Conservation (phyloP, 345 rosid genomes). For the Bruguiera sexangula region DNA sequence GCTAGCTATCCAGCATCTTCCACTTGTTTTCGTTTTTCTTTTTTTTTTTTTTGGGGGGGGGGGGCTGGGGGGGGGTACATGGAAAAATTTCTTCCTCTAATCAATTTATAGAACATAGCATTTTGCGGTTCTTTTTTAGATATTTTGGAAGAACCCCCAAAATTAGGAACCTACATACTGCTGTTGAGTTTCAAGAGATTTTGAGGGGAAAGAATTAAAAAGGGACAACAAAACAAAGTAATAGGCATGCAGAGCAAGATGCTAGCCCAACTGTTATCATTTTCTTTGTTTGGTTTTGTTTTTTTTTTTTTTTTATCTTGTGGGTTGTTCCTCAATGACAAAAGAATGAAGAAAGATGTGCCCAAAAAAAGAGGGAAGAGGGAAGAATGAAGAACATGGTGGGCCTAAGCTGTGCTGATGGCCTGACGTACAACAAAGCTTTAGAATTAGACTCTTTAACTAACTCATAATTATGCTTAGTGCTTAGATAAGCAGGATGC, state of each 20-base stretch:
- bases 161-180: too few relatives aligned
- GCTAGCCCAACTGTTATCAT: neutral
- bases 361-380: neutral
- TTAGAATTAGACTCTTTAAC: conserved; percentile 42
- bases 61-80: too few relatives aligned
- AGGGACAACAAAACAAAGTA: neutral
- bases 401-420: conserved; percentile 30
- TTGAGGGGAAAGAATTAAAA: neutral
- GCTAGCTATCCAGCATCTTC: too few relatives aligned
- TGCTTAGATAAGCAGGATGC: conserved; percentile 21
- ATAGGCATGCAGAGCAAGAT: neutral
- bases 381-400: conserved; percentile 32
- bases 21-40: too few relatives aligned
- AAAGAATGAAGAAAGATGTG: neutral
- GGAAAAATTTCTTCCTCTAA: too few relatives aligned
- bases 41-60: too few relatives aligned
- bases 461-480: conserved; percentile 43
- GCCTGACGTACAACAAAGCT: conserved; percentile 25
- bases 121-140: too few relatives aligned
- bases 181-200: neutral
- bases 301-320: neutral
- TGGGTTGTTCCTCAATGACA: neutral
- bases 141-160: too few relatives aligned
- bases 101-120: too few relatives aligned
- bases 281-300: neutral